Evolutionary conservation across 2,329 filamentous ascomycete species (phyloP), one percentile per base, ranked within the genome.

Genomic region (Penicillium expansum): DNA sequence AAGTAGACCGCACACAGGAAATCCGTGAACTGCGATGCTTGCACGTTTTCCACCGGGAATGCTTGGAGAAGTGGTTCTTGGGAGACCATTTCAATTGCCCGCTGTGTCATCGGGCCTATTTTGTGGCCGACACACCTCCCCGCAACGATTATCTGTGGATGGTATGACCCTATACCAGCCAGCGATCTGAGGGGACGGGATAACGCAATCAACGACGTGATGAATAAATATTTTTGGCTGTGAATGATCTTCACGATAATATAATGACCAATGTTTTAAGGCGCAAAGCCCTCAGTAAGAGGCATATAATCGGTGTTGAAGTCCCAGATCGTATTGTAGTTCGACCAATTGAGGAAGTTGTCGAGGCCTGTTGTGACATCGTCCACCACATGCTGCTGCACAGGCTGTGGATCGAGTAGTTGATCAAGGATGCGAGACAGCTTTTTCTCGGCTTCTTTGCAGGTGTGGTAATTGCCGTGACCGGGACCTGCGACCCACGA

Each of bases 31-130:
- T 76, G 50, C 71, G 69, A 52, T 76, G 73, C 49, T 61, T 73
- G 56, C 73, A 76, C 52, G 72, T 76, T 18, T 76, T 76, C 52
- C 73, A 76, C 54, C 67, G 69, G 24, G 72, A 74, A 51, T 75
- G 73, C 50, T 59, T 76, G 24, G 73, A 76, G 39, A 74, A 71
- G 56, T 76, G 73, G 73, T 76, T 71, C 52, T 61, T 75, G 38
- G 66, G 71, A 13, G 68, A 73, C 59, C 73, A 76, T 45, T 75
- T 68, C 53, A 72, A 73, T 43, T 76, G 73, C 44, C 73, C 73
- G 18, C 62, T 75, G 29, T 76, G 73, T 45, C 71, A 75, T 39
- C 61, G 68, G 7, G 67, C 69, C 2, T 75, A 75, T 64, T 75
- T 66, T 57, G 61, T 66, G 37, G 61, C 69, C 45, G 69, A 73